Conservation (phyloP, 2,329 filamentous ascomycete species). For the Cladobotryum mycophilum region DNA sequence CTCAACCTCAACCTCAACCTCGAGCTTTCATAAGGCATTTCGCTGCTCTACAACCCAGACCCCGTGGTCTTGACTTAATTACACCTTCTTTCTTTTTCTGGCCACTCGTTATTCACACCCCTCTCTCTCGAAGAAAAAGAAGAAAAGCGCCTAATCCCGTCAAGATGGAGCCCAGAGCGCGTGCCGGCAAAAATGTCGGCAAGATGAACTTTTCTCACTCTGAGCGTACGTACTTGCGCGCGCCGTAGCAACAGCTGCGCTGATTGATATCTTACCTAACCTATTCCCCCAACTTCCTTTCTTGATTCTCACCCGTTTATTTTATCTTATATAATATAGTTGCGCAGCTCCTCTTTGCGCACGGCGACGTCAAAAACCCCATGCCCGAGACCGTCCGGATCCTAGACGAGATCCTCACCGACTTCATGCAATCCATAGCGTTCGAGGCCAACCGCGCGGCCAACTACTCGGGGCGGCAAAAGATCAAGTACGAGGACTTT, state of each 20-base stretch:
- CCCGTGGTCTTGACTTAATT: background rate
- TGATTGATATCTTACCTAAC: too few species aligned
- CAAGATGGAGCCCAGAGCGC: constrained; percentile 69
- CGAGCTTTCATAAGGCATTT: background rate
- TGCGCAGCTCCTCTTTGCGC: constrained; percentile 67
- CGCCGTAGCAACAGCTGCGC: background rate
- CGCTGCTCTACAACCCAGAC: background rate
- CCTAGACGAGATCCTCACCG: constrained; percentile 91
- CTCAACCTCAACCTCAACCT: background rate
- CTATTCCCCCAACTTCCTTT: background rate
- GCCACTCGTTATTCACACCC: background rate
- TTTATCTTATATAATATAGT: constrained; percentile 44
- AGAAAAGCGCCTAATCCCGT: constrained; percentile 3
- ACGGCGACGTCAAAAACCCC: constrained; percentile 71
- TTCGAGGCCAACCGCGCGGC: constrained; percentile 84
- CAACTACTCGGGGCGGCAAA: constrained; percentile 80
- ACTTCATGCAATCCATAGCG: constrained; percentile 91
- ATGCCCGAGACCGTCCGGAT: constrained; percentile 79
- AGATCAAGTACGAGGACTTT: constrained; percentile 98
- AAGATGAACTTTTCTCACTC: constrained; percentile 72
- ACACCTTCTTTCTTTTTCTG: too few species aligned
- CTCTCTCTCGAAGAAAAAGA: too few species aligned
- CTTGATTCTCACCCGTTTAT: background rate
- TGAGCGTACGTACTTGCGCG: constrained; percentile 55
- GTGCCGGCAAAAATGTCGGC: constrained; percentile 72